Conservation (phyloP, 2,329 filamentous ascomycete genomes). For the Graphiopsis chlorocephala region DNA sequence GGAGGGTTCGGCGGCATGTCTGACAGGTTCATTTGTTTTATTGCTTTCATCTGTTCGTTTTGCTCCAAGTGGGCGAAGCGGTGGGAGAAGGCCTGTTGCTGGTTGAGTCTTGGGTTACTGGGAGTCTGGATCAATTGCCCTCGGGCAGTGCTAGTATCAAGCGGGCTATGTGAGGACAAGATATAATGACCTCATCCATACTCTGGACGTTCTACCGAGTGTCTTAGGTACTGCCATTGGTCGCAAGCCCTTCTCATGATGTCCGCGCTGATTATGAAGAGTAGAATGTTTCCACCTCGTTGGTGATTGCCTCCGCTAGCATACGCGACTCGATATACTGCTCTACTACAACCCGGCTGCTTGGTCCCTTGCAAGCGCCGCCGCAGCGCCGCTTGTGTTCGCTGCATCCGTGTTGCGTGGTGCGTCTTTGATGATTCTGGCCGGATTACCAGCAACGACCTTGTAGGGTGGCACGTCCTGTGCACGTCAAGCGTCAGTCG, state of each 20-base stretch:
- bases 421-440: conserved; percentile 50
- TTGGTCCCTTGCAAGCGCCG: conserved; percentile 36
- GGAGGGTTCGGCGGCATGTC: conserved; percentile 35
- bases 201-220: too few relatives aligned
- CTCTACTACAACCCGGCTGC: conserved; percentile 23
- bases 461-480: conserved; percentile 62
- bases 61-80: not conserved
- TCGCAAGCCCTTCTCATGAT: too few relatives aligned
- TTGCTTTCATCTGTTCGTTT: conserved; percentile 31
- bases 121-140: too few relatives aligned
- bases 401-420: conserved; percentile 29
- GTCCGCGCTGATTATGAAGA: too few relatives aligned
- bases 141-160: too few relatives aligned
- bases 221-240: too few relatives aligned
- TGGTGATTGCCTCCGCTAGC: too few relatives aligned
- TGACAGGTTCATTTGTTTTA: conserved; percentile 34
- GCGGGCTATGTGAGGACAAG: too few relatives aligned
- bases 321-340: too few relatives aligned
- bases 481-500: not conserved
- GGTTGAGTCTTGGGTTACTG: too few relatives aligned
- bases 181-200: too few relatives aligned
- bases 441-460: conserved; percentile 66
- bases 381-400: conserved; percentile 30
- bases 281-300: too few relatives aligned
- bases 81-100: conserved; percentile 8